A percentile compares a stretch with the other conserved stretches of the same genome.
These are phyloP conservation scores for Hyphopichia wangnamkhiaoensis DNA, from an alignment of 1,139 yeast species.

Conservation along the genomic window DNA sequence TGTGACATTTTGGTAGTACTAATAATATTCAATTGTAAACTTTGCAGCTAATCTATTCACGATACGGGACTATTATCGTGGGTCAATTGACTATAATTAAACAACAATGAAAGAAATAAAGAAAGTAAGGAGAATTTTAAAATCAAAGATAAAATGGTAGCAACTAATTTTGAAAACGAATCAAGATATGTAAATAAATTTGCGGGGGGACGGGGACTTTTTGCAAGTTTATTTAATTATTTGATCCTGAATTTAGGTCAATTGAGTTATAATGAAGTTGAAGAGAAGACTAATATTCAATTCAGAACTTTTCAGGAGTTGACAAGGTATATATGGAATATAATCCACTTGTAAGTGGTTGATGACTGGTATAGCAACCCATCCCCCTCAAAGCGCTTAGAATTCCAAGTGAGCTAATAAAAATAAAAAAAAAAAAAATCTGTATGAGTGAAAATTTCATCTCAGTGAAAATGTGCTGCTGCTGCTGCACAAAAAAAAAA, in stretches of 20 bases:
- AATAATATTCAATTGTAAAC: too few species aligned
- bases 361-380: slow-evolving; percentile 6
- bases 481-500: too few species aligned
- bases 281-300: too few species aligned
- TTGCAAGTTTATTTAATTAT: too few species aligned
- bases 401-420: too few species aligned
- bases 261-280: not conserved
- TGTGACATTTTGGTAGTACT: slow-evolving; percentile 10
- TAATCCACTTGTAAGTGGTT: not conserved
- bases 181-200: not conserved
- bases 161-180: not conserved
- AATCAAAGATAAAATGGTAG: too few species aligned
- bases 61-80: not conserved
- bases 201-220: not conserved
- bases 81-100: not conserved
- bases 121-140: not conserved
- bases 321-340: not conserved
- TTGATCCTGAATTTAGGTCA: too few species aligned
- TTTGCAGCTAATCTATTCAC: too few species aligned
- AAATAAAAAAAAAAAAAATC: too few species aligned
- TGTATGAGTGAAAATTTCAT: too few species aligned
- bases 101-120: not conserved
- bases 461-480: too few species aligned
- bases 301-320: too few species aligned
- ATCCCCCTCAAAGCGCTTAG: not conserved